Evolutionary conservation across 1,284 basidiomycete species (phyloP), one percentile per base, ranked within the genome.

Genomic region (Xerocomus nothofagi): DNA sequence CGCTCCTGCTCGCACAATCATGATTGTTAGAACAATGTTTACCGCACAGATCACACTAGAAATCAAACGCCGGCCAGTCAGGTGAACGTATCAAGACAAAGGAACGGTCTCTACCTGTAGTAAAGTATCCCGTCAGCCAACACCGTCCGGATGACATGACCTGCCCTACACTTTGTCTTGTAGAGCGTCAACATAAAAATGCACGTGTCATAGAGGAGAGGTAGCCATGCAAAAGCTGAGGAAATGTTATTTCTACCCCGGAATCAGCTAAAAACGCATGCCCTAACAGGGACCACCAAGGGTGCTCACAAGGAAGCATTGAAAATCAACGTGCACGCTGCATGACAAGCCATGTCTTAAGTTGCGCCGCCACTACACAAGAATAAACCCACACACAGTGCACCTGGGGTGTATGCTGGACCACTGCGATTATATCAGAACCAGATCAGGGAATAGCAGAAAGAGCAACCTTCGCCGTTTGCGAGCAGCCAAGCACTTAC

Each of bases 151-250:
- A 73, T 39, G 11, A 75, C 58, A 26, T 60, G 63, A 5, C 69
- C 63, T 0, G 59, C 14, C 27, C 32, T 30, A 20, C 20, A 6
- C 12, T 10, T 46, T 5, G 75, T 73, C 44, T 67, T 69, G 38
- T 57, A 57, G 18, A 77, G 36, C 0, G 71, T 75, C 30, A 78
- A 60, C 5, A 49, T 47, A 26, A 79, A 56, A 36, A 77, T 59
- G 24, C 65, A 57, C 0, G 76, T 75, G 50, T 78, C 77, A 47
- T 73, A 79, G 11, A 74, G 51, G 9, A 78, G 64, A 15, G 77
- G 76, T 5, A 75, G 54, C 74, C 75, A 78, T 2, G 74, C 76
- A 2, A 74, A 71, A 2, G 73, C 67, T 0, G 76, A 68, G 2
- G 74, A 67, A 11, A 69, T 50, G 4, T 43, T 24, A 2, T 58